Base-by-base conservation (phyloP, 345 rosid species). In the Eutrema heterophyllum region DNA sequence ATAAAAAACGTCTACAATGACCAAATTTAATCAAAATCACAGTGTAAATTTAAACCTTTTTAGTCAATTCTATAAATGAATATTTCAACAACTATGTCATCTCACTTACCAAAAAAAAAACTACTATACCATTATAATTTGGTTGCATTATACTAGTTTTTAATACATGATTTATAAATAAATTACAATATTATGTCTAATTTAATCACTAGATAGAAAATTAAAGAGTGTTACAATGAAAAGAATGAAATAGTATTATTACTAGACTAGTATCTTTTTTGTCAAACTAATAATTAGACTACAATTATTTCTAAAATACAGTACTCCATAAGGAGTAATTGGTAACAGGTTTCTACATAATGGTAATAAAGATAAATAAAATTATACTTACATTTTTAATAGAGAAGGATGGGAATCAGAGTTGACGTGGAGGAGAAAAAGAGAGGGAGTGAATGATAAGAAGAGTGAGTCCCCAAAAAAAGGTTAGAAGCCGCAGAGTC, bases 381-480 rank as follows among this genome's bases (percentile, higher is more conserved):
- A 57, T 0, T 3, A 35, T 16, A 53, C 4, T 49, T 66, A 30
- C 24, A 21, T 21, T 30, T 46, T 21, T 1, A 64, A 54, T 7
- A 40, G 71, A 39, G 53, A 26, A 69, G 56, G 54, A 30, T 70
- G 71, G 71, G 70, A 76, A 69, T 68, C 50, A 64, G 76, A 77
- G 62, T 71, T 77, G 76, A 77, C 71, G 76, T 64, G 67, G 76
- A 77, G 67, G 8, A 50, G 73, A 43, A 76, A 76, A 62, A 48
- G 71, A 68, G 75, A 63, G 51, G 61, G 68, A 71, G 77, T 71
- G 80, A 77, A 77, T 70, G 80, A 77, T 70, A 64, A 76, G 76
- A 77, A 71, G 69, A 78, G 81, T 43, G 73, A 71, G 81, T 77
- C 80, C 80, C 80, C 77, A 71, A 38, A 66, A 78, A 77, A 78